These are phyloP conservation scores for Fusarium circinatum DNA, from an alignment of 2,329 filamentous ascomycete genomes.

Conservation along the genomic window DNA sequence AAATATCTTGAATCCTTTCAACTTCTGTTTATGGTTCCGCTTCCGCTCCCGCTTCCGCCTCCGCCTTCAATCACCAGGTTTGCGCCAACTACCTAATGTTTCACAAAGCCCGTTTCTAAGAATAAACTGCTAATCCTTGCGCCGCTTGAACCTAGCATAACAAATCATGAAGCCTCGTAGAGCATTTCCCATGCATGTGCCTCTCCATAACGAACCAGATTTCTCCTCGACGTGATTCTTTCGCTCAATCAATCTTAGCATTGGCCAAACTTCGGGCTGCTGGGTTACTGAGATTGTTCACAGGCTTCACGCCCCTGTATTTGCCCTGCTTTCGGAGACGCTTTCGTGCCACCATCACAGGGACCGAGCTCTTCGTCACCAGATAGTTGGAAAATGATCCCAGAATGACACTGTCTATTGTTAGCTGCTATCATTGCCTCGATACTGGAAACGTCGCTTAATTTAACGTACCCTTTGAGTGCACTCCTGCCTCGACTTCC, in stretches of 20 bases:
- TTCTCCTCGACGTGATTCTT: background rate
- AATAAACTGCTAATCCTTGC: background rate
- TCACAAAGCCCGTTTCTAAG: background rate
- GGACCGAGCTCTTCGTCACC: constrained; percentile 94
- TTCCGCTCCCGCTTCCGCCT: background rate
- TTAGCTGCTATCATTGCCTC: constrained; percentile 43
- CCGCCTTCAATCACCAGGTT: constrained; percentile 1
- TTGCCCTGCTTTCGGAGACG: constrained; percentile 87
- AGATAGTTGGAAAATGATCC: constrained; percentile 98
- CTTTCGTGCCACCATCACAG: constrained; percentile 97
- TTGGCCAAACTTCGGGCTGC: constrained; percentile 72
- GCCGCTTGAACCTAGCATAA: constrained; percentile 20
- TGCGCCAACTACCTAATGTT: background rate
- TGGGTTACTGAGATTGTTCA: constrained; percentile 83
- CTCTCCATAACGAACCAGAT: background rate
- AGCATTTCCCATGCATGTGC: constrained; percentile 6
- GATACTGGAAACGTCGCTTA: background rate
- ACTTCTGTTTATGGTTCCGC: background rate
- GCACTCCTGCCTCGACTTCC: constrained; percentile 92
- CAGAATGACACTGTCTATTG: constrained; percentile 78
- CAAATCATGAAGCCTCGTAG: constrained; percentile 21
- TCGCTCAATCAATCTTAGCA: constrained; percentile 77
- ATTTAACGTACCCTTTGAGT: constrained; percentile 80
- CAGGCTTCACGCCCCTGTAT: constrained; percentile 77
- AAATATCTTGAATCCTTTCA: background rate